Base-by-base conservation (phyloP, 108 stramenopile species). In the Poteriospumella lacustris region DNA sequence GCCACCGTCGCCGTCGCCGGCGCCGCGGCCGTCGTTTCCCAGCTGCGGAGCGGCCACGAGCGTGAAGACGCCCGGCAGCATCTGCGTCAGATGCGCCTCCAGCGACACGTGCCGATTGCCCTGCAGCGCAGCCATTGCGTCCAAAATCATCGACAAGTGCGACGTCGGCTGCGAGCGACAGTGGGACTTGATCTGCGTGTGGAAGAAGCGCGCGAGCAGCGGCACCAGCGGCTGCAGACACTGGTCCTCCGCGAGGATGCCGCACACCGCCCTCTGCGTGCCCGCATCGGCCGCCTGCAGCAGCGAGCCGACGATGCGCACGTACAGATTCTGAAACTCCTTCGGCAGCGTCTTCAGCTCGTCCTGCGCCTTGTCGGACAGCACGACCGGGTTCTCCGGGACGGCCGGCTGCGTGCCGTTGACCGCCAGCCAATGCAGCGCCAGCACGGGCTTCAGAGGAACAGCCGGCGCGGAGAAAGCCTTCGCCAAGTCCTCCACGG, bases 401-500 rank as follows among this genome's bases (percentile, higher is more conserved):
- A 64, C 36, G 24, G 31, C 5, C 28, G 60, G 60, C 36, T 64
- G 60, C 5, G 9, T 24, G 3, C 60, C 60, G 3, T 64, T 3
- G 3, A 64, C 60, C 9, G 60, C 60, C 36, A 64, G 36, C 60
- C 60, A 64, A 64, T 64, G 60, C 24, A 64, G 36, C 9, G 3
- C 9, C 15, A 64, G 3, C 29, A 34, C 12, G 28, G 60, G 60
- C 5, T 19, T 33, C 12, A 64, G 31, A 64, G 60, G 60, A 64
- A n/a, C n/a, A n/a, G n/a, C n/a, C n/a, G n/a, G n/a, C 60, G 36
- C 5, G 60, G 60, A 12, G 60, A 34, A 64, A 64, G 3, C 5
- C 31, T 19, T 31, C 15, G 60, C 60, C 3, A 64, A 64, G 12
- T 64, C 60, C 60, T 9, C 60, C 36, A 64, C 28, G 36, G 15